Conservation (phyloP, 2,329 filamentous ascomycete species). For the Rutstroemia sp. region DNA sequence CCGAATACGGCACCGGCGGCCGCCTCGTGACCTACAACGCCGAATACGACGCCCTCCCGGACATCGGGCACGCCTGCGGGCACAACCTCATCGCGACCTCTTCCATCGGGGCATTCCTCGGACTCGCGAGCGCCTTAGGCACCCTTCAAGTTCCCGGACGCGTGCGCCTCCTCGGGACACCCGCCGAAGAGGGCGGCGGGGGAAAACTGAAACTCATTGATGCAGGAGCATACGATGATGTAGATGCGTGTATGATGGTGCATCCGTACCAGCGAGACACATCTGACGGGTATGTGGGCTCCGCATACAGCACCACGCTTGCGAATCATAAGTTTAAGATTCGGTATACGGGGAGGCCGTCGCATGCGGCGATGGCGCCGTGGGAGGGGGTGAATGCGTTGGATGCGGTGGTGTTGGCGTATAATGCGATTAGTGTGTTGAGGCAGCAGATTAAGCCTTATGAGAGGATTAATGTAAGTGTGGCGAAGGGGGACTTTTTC, state of each 20-base stretch:
- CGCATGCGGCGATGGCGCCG: constrained; percentile 34
- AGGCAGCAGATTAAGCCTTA: constrained; percentile 26
- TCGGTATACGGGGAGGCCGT: constrained; percentile 25
- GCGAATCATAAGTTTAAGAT: constrained; percentile 16
- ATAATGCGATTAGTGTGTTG: constrained; percentile 29
- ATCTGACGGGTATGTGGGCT: background rate
- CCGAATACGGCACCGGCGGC: constrained; percentile 36
- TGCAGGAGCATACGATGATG: constrained; percentile 36
- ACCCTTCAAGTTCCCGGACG: constrained; percentile 19
- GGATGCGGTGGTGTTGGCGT: constrained; percentile 32
- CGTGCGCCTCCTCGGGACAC: constrained; percentile 27
- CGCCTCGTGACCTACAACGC: constrained; percentile 36
- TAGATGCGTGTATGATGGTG: constrained; percentile 35
- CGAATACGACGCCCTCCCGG: constrained; percentile 41
- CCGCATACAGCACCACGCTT: constrained; percentile 10
- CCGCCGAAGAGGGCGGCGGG: constrained; percentile 25
- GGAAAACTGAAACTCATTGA: constrained; percentile 38
- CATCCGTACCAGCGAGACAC: constrained; percentile 20
- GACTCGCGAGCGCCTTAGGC: constrained; percentile 21
- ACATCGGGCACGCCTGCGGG: constrained; percentile 36
- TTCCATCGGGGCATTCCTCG: constrained; percentile 33
- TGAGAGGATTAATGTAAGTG: constrained; percentile 33
- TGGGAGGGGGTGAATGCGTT: constrained; percentile 35
- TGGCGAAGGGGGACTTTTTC: constrained; percentile 20
- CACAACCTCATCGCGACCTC: constrained; percentile 37